These are phyloP conservation scores for Hypoxylon sp. DNA, from an alignment of 2,329 filamentous ascomycete species.

Conservation along the genomic window DNA sequence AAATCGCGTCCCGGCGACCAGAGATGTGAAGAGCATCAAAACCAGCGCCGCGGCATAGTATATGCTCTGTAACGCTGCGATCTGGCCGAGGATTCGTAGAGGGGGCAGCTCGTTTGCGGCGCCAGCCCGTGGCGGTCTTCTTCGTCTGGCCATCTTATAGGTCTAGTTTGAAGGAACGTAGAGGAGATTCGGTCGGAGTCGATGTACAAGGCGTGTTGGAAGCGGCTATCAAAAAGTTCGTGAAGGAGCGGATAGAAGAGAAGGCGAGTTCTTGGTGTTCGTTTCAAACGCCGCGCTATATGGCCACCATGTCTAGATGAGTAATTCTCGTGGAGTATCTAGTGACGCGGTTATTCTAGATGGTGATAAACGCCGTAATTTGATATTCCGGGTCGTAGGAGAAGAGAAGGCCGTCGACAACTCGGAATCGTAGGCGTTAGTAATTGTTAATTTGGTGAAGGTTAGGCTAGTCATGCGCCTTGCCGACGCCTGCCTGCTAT, in stretches of 20 bases:
- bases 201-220: not conserved
- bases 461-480: constrained; percentile 35
- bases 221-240: constrained; percentile 15
- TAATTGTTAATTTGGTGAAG: constrained; percentile 35
- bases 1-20: constrained; percentile 71
- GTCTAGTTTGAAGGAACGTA: constrained; percentile 8
- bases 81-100: constrained; percentile 72
- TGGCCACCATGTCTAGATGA: constrained; percentile 45
- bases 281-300: constrained; percentile 39
- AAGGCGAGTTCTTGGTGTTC: constrained; percentile 24
- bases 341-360: not conserved
- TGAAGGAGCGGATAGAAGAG: constrained; percentile 44
- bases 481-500: constrained; percentile 2
- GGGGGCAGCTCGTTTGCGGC: constrained; percentile 74
- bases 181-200: not conserved
- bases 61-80: constrained; percentile 69
- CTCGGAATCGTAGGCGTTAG: constrained; percentile 18
- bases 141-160: constrained; percentile 64
- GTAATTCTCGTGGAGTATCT: not conserved
- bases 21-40: constrained; percentile 70
- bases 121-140: constrained; percentile 71
- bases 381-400: constrained; percentile 1
- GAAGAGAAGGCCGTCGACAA: constrained; percentile 18
- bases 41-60: constrained; percentile 68
- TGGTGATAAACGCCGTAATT: not conserved